Conservation (phyloP, 2,329 filamentous ascomycete genomes). For the Penicillium frequentans region DNA sequence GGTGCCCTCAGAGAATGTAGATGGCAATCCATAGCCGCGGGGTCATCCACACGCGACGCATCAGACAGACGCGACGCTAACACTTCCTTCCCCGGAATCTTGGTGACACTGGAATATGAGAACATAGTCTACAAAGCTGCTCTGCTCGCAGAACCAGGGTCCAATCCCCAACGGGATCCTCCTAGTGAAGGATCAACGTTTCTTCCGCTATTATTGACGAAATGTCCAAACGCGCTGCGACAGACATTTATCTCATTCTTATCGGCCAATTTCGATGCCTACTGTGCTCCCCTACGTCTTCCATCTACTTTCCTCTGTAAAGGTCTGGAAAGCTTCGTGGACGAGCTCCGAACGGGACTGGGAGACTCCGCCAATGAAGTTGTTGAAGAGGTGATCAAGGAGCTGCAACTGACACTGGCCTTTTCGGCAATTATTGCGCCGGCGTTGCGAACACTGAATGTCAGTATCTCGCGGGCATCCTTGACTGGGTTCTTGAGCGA, state of each 20-base stretch:
- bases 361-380: conserved; percentile 4
- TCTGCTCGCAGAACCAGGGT: conserved; percentile 43
- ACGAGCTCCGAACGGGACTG: conserved; percentile 1
- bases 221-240: conserved; percentile 51
- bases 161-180: conserved; percentile 6
- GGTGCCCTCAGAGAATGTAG: conserved; percentile 50
- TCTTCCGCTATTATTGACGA: conserved; percentile 52
- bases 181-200: conserved; percentile 42
- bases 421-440: conserved; percentile 38
- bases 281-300: conserved; percentile 46
- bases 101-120: conserved; percentile 52
- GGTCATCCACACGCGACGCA: conserved; percentile 31
- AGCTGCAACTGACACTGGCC: conserved; percentile 41
- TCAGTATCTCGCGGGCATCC: conserved; percentile 34
- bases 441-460: conserved; percentile 33
- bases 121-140: conserved; percentile 51
- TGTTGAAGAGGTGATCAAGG: conserved; percentile 36
- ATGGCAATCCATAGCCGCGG: conserved; percentile 42
- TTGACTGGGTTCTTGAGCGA: conserved; percentile 20
- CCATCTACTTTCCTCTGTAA: conserved; percentile 47
- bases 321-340: conserved; percentile 42
- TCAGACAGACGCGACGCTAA: conserved; percentile 25
- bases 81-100: conserved; percentile 40
- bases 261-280: conserved; percentile 51
- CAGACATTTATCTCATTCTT: conserved; percentile 53